Base-by-base conservation (phyloP, 192 early-diverging fungal genomes). In the Coemansia sp. region DNA sequence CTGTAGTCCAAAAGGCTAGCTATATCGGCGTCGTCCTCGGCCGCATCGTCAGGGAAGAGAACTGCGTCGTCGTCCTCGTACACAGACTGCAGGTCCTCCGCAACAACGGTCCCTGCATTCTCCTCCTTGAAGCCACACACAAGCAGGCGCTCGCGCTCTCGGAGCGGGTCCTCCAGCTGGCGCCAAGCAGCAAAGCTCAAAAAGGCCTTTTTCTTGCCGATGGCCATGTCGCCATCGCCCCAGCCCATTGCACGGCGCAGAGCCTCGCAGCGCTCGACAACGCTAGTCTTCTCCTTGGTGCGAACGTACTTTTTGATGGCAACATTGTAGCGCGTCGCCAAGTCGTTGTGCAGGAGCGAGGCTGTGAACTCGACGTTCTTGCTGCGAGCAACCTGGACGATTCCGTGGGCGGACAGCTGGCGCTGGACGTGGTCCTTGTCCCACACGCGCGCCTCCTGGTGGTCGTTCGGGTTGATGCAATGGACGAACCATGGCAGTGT, bases 101-200 rank as follows among this genome's bases (percentile, higher is more conserved):
- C 72, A 3, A 68, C 59, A 35, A 69, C 63, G 0, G 46, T 19
- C 17, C 59, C 47, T 3, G 72, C 66, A 4, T 60, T 63, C 28
- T 71, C 76, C 13, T 74, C 80, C 39, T 78, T 74, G 44, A 83
- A 67, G 46, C 80, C 80, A 23, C 75, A 77, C 49, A 73, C 75
- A 6, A 83, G 66, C 61, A 84, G 86, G 28, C 85, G 87, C 69
- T 95, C 92, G 21, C 82, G 69, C 46, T 84, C 87, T n/a, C 91
- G 86, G 57, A 98, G 88, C 17, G 80, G 81, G 63, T 91, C 89
- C 76, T 98, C 96, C 17, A 98, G 86, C 43, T 86, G 84, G 66
- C 91, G 87, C 96, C 95, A 98, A 23, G 87, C 86, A 3, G 37
- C 64, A 69, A 95, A 94, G 68, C 87, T 87, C 40, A 98, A 69